Base-by-base conservation (phyloP, 2,329 filamentous ascomycete species). In the Aspergillus versicolor region DNA sequence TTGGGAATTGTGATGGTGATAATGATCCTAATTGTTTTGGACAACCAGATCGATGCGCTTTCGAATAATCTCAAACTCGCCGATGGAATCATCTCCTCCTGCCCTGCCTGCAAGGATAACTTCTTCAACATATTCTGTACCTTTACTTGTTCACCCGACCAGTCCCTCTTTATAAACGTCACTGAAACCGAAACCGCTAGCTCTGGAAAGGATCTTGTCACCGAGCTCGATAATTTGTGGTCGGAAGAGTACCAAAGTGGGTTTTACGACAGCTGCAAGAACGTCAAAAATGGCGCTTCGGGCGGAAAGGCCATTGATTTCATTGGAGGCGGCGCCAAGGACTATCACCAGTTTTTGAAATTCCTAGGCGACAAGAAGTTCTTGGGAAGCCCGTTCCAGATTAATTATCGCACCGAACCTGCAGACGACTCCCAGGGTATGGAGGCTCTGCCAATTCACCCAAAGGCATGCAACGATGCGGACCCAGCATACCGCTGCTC, bases 81-180 rank as follows among this genome's bases (percentile, higher is more conserved):
- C 2, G 91, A 92, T 66, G 87, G 88, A 58, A 89, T 99, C 70
- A 92, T 99, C 71, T 88, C 92, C 24, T 91, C 92, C 9, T 99
- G 94, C 73, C 94, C 94, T 2, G 94, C 95, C 32, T 99, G 94
- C 83, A 96, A 94, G 75, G 89, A 92, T 67, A 99, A 99, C 80
- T 99, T 99, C 80, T 97, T 91, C 81, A 96, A 99, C 78, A 82
- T 95, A 44, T 99, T 99, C 75, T 99, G 94, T 78, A 95, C 92
- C 4, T 97, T 99, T 70, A 97, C 92, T 2, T 99, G 95, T 79
- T 99, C 94, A 4, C 93, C 95, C 5, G 89, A 99, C 69, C 94
- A 99, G 73, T 97, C 92, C 0, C 80, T 96, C 0, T 99, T 99
- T 70, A 81, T 99, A 72, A 99, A 99, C 68, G 86, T 99, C 43